Evolutionary conservation across 768 basidiomycete species (phyloP).

Genomic region (Xerocomus spinulosus): DNA sequence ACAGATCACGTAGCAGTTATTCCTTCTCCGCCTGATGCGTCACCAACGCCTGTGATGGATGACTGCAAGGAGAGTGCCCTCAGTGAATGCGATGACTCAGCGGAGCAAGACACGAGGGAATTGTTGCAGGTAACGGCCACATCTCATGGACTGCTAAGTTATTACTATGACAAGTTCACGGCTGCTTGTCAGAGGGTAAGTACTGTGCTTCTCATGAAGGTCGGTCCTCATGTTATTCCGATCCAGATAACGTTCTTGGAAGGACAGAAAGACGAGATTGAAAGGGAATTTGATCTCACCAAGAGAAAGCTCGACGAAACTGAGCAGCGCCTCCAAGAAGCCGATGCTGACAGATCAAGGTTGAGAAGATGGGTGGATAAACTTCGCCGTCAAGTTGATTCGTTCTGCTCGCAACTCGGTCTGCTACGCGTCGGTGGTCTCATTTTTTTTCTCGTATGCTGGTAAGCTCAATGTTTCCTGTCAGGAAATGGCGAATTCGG

Average conservation of each 20-base stretch:
- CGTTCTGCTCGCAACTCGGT: constrained; percentile 9
- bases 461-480: not conserved
- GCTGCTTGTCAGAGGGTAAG: constrained; percentile 11
- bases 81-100: not conserved
- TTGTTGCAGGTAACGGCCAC: constrained; percentile 16
- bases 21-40: not conserved
- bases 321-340: constrained; percentile 14
- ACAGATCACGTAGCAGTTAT: not conserved
- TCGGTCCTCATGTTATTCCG: not conserved
- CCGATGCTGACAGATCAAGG: constrained; percentile 11
- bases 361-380: constrained; percentile 8
- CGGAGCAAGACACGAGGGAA: constrained; percentile 2
- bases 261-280: constrained; percentile 11
- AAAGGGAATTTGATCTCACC: constrained; percentile 12
- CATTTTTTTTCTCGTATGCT: not conserved
- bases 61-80: not conserved
- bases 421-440: constrained; percentile 8
- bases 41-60: constrained; percentile 7
- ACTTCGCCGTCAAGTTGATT: constrained; percentile 9
- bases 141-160: constrained; percentile 11
- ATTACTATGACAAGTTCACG: constrained; percentile 11
- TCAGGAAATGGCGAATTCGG: constrained; percentile 9
- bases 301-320: constrained; percentile 18
- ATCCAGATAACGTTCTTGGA: constrained; percentile 16
- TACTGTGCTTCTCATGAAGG: not conserved